Evolutionary conservation across 2,329 filamentous ascomycete species (phyloP).

Genomic region (Fusarium chaquense): DNA sequence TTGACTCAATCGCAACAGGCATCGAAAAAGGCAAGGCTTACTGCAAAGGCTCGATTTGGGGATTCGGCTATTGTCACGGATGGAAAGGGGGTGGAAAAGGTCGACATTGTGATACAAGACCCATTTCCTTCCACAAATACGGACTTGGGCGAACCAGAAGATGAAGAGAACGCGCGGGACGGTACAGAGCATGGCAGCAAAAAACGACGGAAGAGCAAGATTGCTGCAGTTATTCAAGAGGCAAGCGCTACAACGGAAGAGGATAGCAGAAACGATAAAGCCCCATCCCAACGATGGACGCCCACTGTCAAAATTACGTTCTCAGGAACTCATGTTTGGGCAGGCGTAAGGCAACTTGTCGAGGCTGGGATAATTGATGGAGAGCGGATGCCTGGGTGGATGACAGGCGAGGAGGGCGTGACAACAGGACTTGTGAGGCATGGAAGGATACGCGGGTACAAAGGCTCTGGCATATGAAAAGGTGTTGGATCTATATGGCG

Average conservation of each 20-base stretch:
- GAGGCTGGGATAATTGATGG: conserved; percentile 82
- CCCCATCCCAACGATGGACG: conserved; percentile 49
- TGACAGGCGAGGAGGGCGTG: conserved; percentile 88
- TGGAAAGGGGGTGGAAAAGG: conserved; percentile 70
- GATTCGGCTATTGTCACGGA: conserved; percentile 66
- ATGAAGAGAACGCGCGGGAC: conserved; percentile 33
- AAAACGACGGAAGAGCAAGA: conserved; percentile 50
- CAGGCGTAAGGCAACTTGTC: conserved; percentile 80
- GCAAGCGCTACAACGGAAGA: conserved; percentile 42
- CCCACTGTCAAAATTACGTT: conserved; percentile 72
- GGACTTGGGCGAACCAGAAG: conserved; percentile 44
- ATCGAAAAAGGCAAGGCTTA: conserved; percentile 69
- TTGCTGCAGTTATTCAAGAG: conserved; percentile 53
- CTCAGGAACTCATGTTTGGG: conserved; percentile 82
- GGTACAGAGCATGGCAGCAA: conserved; percentile 17
- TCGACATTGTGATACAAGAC: conserved; percentile 71
- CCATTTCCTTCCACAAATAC: conserved; percentile 58
- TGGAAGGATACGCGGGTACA: conserved; percentile 72
- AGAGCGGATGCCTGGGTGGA: conserved; percentile 85
- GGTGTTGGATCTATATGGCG: conserved; percentile 34
- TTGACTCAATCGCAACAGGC: conserved; percentile 50
- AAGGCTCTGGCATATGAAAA: conserved; percentile 65
- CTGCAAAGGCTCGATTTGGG: conserved; percentile 79
- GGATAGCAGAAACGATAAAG: conserved; percentile 44
- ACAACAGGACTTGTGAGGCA: conserved; percentile 77